These are phyloP conservation scores for Clarireedia homoeocarpa DNA, from an alignment of 2,329 filamentous ascomycete genomes.

Conservation along the genomic window DNA sequence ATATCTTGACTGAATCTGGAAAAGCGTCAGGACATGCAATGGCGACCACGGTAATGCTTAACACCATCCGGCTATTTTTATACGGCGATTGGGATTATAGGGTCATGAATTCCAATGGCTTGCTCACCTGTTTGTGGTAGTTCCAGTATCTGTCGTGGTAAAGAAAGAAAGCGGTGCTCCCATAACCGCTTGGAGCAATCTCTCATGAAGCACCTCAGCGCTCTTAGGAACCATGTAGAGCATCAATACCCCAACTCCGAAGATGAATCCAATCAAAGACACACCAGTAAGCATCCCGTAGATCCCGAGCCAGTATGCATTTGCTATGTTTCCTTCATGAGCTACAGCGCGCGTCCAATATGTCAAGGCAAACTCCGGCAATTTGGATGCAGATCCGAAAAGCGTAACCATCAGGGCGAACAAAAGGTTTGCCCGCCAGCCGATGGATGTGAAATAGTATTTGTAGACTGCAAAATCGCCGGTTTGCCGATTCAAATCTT, in stretches of 20 bases:
- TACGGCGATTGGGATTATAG: too few relatives aligned
- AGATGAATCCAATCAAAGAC: conserved; percentile 1
- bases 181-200: conserved; percentile 38
- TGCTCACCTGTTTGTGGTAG: conserved; percentile 16
- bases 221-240: conserved; percentile 45
- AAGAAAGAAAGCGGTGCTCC: conserved; percentile 33
- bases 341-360: conserved; percentile 10
- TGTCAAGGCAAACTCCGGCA: conserved; percentile 16
- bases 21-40: not conserved
- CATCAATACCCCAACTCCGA: conserved; percentile 31
- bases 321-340: conserved; percentile 3
- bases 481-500: conserved; percentile 4
- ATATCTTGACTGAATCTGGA: conserved; percentile 21
- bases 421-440: conserved; percentile 11
- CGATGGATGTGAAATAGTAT: conserved; percentile 24
- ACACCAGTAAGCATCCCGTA: conserved; percentile 3
- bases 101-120: too few relatives aligned
- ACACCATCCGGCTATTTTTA: not conserved
- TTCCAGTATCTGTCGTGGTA: conserved; percentile 18
- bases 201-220: conserved; percentile 40
- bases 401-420: conserved; percentile 8
- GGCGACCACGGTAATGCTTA: not conserved
- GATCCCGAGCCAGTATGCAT: conserved; percentile 2
- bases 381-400: conserved; percentile 12
- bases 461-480: conserved; percentile 25